phyloP scores from a whole-genome alignment of 306 rosid species.

The Trifolium pratense region DNA sequence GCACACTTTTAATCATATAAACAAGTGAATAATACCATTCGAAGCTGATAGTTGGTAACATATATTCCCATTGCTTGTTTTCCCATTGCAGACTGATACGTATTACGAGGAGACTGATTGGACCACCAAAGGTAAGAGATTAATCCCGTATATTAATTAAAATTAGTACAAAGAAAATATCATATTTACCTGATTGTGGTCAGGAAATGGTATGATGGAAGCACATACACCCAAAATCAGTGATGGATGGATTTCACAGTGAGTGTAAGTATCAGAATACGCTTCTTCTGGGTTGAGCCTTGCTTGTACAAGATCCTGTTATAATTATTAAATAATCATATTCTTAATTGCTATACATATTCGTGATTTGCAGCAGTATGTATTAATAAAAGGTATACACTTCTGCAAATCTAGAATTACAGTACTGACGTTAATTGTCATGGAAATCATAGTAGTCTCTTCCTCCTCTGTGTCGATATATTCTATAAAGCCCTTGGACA shows the following conservation, averaged over 20 bases:
- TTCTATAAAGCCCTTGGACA: constrained; percentile 84
- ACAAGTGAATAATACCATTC: constrained; percentile 69
- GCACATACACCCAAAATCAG: constrained; percentile 96
- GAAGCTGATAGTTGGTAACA: constrained; percentile 95
- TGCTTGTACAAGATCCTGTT: constrained; percentile 94
- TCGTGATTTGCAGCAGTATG: constrained; percentile 31
- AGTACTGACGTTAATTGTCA: constrained; percentile 85
- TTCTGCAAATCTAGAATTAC: constrained; percentile 36
- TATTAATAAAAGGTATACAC: constrained; percentile 1
- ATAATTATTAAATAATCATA: constrained; percentile 36
- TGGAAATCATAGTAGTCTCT: constrained; percentile 98
- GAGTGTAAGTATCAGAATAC: constrained; percentile 89
- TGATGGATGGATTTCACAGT: constrained; percentile 96
- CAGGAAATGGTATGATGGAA: constrained; percentile 97
- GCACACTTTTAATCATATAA: constrained; percentile 29
- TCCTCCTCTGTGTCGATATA: constrained; percentile 97
- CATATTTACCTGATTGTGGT: constrained; percentile 88
- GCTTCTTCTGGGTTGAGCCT: constrained; percentile 88
- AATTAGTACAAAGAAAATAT: constrained; percentile 21
- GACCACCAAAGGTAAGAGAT: constrained; percentile 22
- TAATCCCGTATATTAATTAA: not conserved
- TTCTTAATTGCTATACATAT: constrained; percentile 14
- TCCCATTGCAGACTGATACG: constrained; percentile 97
- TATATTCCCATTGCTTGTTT: constrained; percentile 97
- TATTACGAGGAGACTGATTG: constrained; percentile 88